Evolutionary conservation across 1,139 yeast genomes (phyloP).

Genomic region (Meyerozyma athensensis): DNA sequence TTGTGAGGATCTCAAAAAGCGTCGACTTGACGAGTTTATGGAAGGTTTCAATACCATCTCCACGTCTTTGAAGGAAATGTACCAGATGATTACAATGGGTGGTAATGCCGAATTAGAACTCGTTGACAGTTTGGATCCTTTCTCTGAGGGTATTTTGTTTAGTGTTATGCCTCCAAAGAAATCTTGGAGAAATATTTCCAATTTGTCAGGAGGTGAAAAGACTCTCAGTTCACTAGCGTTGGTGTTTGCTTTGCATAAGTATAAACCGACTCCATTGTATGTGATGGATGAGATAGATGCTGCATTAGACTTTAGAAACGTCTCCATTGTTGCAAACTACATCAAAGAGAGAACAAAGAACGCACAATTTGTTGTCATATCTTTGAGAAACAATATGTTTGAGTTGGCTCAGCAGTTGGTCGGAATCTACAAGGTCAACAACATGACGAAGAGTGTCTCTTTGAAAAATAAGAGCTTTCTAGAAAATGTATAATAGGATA

Average conservation of each 20-base stretch:
- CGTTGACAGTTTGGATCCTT: conserved; percentile 96
- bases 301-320: conserved; percentile 94
- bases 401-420: conserved; percentile 91
- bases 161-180: conserved; percentile 99
- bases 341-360: conserved; percentile 93
- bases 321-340: conserved; percentile 94
- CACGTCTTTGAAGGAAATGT: conserved; percentile 89
- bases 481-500: conserved; percentile 9
- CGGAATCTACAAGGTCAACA: conserved; percentile 90
- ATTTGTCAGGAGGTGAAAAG: conserved; percentile 96
- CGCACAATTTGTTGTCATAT: conserved; percentile 95
- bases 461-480: conserved; percentile 57
- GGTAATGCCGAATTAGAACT: conserved; percentile 97
- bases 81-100: conserved; percentile 98
- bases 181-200: conserved; percentile 93
- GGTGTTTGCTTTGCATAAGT: conserved; percentile 93
- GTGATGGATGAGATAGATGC: conserved; percentile 99
- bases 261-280: conserved; percentile 94
- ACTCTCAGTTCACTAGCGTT: conserved; percentile 91
- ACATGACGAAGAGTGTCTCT: conserved; percentile 84
- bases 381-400: conserved; percentile 95
- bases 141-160: conserved; percentile 92
- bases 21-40: conserved; percentile 86
- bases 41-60: conserved; percentile 86
- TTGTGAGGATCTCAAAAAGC: conserved; percentile 68